Conservation (phyloP, 1,284 basidiomycete species). For the Trametes polyzona region DNA sequence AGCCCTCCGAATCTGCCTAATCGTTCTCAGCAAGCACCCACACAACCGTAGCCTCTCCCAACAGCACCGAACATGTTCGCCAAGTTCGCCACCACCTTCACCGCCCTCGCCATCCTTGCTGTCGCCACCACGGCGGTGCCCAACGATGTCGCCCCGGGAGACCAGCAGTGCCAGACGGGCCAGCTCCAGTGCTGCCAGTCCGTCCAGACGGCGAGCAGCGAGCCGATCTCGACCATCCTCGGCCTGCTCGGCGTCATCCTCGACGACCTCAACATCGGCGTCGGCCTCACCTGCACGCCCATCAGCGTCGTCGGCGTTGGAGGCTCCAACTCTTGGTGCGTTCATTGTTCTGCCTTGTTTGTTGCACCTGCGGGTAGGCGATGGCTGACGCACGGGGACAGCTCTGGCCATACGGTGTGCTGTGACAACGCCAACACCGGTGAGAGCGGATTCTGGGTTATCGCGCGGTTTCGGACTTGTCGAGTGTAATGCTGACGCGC, state of each 20-base stretch:
- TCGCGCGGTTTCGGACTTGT: too few species aligned
- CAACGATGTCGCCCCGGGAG: background rate
- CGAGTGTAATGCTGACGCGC: background rate
- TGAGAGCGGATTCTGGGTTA: background rate
- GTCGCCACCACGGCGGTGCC: slow-evolving; percentile 2
- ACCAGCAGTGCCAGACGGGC: slow-evolving; percentile 28
- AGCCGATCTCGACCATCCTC: slow-evolving; percentile 18
- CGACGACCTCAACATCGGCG: slow-evolving; percentile 22
- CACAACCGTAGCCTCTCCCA: background rate
- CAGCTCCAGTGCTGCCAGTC: slow-evolving; percentile 32
- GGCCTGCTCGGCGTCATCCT: slow-evolving; percentile 27
- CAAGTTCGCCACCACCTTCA: slow-evolving; percentile 5
- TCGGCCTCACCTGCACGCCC: slow-evolving; percentile 32
- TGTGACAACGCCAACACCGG: slow-evolving; percentile 8
- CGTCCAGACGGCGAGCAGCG: slow-evolving; percentile 17
- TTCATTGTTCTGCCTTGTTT: too few species aligned
- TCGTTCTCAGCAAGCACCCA: background rate
- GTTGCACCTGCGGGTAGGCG: too few species aligned
- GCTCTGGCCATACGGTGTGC: slow-evolving; percentile 11
- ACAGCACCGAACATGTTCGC: slow-evolving; percentile 1
- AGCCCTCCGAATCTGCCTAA: background rate
- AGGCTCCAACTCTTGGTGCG: slow-evolving; percentile 24
- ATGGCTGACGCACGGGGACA: background rate
- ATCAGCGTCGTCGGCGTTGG: slow-evolving; percentile 28
- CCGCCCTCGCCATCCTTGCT: slow-evolving; percentile 13